These are phyloP conservation scores for Calonectria pauciramosa DNA, from an alignment of 2,329 filamentous ascomycete genomes.

Conservation along the genomic window DNA sequence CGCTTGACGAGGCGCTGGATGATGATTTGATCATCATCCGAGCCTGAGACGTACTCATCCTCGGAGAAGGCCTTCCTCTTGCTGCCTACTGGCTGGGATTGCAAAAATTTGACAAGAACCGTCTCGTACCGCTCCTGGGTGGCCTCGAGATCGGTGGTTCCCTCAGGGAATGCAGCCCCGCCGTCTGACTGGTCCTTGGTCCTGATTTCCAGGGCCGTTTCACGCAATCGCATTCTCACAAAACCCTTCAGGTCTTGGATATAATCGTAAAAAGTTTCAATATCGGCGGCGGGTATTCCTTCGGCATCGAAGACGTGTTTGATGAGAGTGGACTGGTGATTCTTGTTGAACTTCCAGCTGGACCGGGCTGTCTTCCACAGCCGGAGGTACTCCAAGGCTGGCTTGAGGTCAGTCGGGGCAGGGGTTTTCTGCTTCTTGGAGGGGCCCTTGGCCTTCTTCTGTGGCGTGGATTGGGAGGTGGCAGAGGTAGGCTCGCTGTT, in stretches of 20 bases:
- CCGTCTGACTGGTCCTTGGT: slow-evolving; percentile 68
- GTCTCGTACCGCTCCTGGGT: slow-evolving; percentile 68
- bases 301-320: slow-evolving; percentile 84
- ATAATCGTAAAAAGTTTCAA: slow-evolving; percentile 80
- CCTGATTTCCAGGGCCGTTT: slow-evolving; percentile 74
- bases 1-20: slow-evolving; percentile 71
- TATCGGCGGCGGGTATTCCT: slow-evolving; percentile 78
- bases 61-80: slow-evolving; percentile 68
- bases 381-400: slow-evolving; percentile 81
- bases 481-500: slow-evolving; percentile 35
- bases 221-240: slow-evolving; percentile 76
- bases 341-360: slow-evolving; percentile 97
- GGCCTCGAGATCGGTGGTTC: slow-evolving; percentile 62
- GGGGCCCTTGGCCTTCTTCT: slow-evolving; percentile 53
- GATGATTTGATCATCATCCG: slow-evolving; percentile 64
- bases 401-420: slow-evolving; percentile 63
- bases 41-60: slow-evolving; percentile 63
- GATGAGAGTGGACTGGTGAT: slow-evolving; percentile 86
- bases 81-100: slow-evolving; percentile 50
- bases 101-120: slow-evolving; percentile 65
- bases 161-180: slow-evolving; percentile 62
- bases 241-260: slow-evolving; percentile 83
- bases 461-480: slow-evolving; percentile 47
- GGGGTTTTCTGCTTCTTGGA: slow-evolving; percentile 55
- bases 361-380: slow-evolving; percentile 79